Percentiles rank a stretch among this genome's conserved stretches.
These are phyloP conservation scores for Rhizopus sp. DNA, from an alignment of 371 early-diverging fungal species.

Conservation along the genomic window DNA sequence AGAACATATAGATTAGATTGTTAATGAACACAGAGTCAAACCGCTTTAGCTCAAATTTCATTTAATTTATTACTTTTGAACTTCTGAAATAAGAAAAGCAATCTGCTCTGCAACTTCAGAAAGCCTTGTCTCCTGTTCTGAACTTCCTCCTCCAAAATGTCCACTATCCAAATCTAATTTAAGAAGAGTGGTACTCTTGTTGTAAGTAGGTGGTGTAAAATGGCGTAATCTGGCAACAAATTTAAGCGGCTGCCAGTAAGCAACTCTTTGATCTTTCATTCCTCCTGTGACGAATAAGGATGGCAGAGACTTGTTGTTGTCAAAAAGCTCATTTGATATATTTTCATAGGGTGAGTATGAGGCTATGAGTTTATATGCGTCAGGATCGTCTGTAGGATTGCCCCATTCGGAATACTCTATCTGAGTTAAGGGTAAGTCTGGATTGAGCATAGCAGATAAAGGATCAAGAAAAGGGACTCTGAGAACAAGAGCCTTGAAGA, in stretches of 20 bases:
- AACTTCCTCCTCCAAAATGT: conserved; percentile 55
- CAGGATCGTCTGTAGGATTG: conserved; percentile 58
- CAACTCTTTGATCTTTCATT: conserved; percentile 75
- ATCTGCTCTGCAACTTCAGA: conserved; percentile 54
- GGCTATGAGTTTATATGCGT: conserved; percentile 61
- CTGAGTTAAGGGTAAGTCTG: conserved; percentile 72
- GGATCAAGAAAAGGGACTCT: conserved; percentile 90
- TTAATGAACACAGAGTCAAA: too few relatives aligned
- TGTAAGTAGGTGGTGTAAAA: conserved; percentile 16
- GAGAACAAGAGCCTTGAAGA: conserved; percentile 76
- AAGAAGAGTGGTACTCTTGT: conserved; percentile 17
- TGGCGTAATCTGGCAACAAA: conserved; percentile 64
- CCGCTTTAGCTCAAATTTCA: neutral
- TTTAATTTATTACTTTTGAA: conserved; percentile 32
- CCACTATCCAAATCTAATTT: conserved; percentile 54
- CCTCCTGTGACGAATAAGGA: conserved; percentile 78
- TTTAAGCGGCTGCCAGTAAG: conserved; percentile 78
- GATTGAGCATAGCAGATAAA: conserved; percentile 77
- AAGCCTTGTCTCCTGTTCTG: conserved; percentile 49
- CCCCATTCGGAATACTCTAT: conserved; percentile 91
- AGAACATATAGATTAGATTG: too few relatives aligned
- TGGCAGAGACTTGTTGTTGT: conserved; percentile 35
- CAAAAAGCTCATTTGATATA: conserved; percentile 28
- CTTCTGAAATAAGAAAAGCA: conserved; percentile 50
- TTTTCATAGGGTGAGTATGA: conserved; percentile 84